Base-by-base conservation (phyloP, 2,329 filamentous ascomycete species). In the Alternaria sp. region DNA sequence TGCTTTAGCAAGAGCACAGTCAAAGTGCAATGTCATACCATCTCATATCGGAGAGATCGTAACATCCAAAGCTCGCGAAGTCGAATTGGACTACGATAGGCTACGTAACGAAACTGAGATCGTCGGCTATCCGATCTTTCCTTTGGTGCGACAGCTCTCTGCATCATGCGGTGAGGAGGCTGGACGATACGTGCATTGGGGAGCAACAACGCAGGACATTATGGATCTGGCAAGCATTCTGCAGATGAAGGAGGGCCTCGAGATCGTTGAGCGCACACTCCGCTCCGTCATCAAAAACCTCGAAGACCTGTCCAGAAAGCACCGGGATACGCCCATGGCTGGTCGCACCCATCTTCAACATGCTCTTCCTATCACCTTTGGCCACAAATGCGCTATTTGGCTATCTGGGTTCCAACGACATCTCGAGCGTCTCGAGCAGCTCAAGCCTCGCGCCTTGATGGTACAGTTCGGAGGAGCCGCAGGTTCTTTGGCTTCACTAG, bases 131-230 rank as follows among this genome's bases (percentile, higher is more conserved):
- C 85, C 85, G 0, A 85, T 87, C 9, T 77, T 87, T 0, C 83
- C 84, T 1, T 68, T 87, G 12, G 82, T 86, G 3, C 78, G 82
- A 36, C 85, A 87, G 61, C 72, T 87, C 23, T 81, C 81, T 1
- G 74, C 77, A 26, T 72, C 72, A 40, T 76, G 77, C 17, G 76
- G 78, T 5, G 77, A 80, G 3, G 77, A 77, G 70, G 76, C 73
- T 15, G 76, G 77, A 26, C 67, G 81, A 62, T 87, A 86, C 67
- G 82, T 88, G 11, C 86, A 88, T 69, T 87, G 86, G 85, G 86
- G 86, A 9, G 85, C 86, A 2, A 88, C 86, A 0, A 88, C 86
- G 0, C 86, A 88, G 65, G 86, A 88, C 66, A 87, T 88, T 61
- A 87, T 87, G 85, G 86, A 88, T 65, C 77, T 83, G 0, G 86